phyloP scores from a whole-genome alignment of 306 rosid genomes.

The Vicia villosa region DNA sequence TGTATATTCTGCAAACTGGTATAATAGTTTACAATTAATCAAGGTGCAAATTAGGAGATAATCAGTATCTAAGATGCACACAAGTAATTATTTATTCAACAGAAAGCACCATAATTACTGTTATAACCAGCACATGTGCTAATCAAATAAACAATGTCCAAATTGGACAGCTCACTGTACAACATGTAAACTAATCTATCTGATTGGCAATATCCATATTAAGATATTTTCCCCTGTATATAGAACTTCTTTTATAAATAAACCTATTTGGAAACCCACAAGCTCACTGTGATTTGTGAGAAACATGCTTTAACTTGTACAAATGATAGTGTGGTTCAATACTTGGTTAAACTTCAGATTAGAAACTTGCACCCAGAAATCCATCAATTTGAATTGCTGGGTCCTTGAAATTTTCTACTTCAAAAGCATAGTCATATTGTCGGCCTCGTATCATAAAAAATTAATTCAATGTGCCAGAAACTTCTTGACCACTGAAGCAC shows the following conservation, averaged over 20 bases:
- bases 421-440: conserved; percentile 1
- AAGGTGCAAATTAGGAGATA: conserved; percentile 10
- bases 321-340: conserved; percentile 18
- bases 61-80: conserved; percentile 7
- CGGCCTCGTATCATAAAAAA: conserved; percentile 6
- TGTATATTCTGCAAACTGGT: conserved; percentile 5
- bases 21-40: conserved; percentile 8
- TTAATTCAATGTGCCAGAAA: conserved; percentile 18
- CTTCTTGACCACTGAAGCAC: conserved; percentile 15
- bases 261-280: conserved; percentile 3
- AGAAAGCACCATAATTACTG: not conserved
- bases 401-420: conserved; percentile 9
- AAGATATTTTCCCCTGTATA: not conserved
- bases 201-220: not conserved
- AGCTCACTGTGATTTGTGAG: conserved; percentile 6
- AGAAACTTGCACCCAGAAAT: not conserved
- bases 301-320: conserved; percentile 6
- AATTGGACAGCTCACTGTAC: conserved; percentile 14
- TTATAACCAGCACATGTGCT: not conserved
- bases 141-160: not conserved
- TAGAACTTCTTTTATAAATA: not conserved
- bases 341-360: conserved; percentile 5
- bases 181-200: conserved; percentile 8
- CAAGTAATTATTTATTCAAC: not conserved
- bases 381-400: conserved; percentile 8